Conservation (phyloP, 192 early-diverging fungal genomes). For the Bifiguratus adelaidae region DNA sequence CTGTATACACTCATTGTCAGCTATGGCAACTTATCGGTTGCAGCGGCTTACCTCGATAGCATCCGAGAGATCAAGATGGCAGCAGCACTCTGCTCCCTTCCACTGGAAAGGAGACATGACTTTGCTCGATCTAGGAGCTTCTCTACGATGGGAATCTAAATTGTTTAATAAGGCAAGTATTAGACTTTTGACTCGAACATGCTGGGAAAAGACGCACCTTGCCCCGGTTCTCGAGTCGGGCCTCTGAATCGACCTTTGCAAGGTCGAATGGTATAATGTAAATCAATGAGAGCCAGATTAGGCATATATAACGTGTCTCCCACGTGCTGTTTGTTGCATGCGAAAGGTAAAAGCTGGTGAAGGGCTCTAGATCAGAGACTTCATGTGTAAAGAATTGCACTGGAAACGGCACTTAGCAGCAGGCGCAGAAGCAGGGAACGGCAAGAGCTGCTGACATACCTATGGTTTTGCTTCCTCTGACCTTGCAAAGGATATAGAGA, state of each 20-base stretch:
- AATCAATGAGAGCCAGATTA: conserved; percentile 93
- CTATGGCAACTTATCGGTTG: not conserved
- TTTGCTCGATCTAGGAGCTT: conserved; percentile 60
- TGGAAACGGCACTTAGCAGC: conserved; percentile 9
- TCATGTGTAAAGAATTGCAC: conserved; percentile 89
- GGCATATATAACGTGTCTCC: conserved; percentile 70
- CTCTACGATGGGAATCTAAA: conserved; percentile 46
- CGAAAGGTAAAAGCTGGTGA: conserved; percentile 52
- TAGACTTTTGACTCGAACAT: no score
- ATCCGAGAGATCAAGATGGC: conserved; percentile 73
- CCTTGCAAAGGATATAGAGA: conserved; percentile 73
- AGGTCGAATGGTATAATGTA: conserved; percentile 96
- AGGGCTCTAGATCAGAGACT: conserved; percentile 80
- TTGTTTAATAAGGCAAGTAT: not conserved
- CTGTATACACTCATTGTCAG: conserved; percentile 14
- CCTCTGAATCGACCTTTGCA: conserved; percentile 68
- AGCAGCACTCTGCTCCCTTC: conserved; percentile 83
- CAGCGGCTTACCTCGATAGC: conserved; percentile 49
- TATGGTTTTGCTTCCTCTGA: conserved; percentile 84
- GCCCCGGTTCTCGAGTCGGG: conserved; percentile 3
- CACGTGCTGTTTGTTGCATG: conserved; percentile 32
- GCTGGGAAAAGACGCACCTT: conserved; percentile 1
- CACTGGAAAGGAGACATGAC: conserved; percentile 50
- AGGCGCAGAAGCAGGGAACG: no score
- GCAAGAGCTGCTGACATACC: conserved; percentile 22